Evolutionary conservation across 1,139 yeast genomes (phyloP).

Genomic region (Candida tetrigidarum): DNA sequence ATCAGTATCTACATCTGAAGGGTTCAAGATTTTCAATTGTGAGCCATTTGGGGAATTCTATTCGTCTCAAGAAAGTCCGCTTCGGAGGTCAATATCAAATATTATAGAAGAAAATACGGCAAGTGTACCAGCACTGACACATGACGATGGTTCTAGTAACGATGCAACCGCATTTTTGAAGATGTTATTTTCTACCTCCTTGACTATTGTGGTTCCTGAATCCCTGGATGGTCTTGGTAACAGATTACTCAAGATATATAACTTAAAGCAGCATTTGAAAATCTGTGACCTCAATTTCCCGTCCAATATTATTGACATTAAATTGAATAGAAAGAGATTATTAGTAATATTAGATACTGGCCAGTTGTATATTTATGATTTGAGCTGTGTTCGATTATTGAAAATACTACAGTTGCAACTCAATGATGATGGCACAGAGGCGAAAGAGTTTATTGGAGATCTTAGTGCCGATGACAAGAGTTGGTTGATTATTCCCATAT

Average conservation of each 20-base stretch:
- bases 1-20: slow-evolving; percentile 38
- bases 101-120: slow-evolving; percentile 14
- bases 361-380: slow-evolving; percentile 72
- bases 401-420: slow-evolving; percentile 62
- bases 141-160: slow-evolving; percentile 12
- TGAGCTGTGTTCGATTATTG: slow-evolving; percentile 68
- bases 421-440: slow-evolving; percentile 11
- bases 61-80: slow-evolving; percentile 23
- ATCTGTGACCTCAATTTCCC: slow-evolving; percentile 77
- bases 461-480: slow-evolving; percentile 54
- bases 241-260: slow-evolving; percentile 61
- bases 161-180: slow-evolving; percentile 46
- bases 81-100: slow-evolving; percentile 19
- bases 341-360: slow-evolving; percentile 63
- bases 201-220: slow-evolving; percentile 63
- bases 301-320: slow-evolving; percentile 59
- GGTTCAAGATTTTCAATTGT: slow-evolving; percentile 46
- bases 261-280: slow-evolving; percentile 68
- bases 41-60: slow-evolving; percentile 55
- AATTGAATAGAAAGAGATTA: slow-evolving; percentile 67
- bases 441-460: slow-evolving; percentile 49
- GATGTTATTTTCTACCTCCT: slow-evolving; percentile 72
- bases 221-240: slow-evolving; percentile 46
- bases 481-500: slow-evolving; percentile 44
- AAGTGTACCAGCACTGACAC: slow-evolving; percentile 10